Evolutionary conservation across 768 basidiomycete species (phyloP).

Genomic region (Daedaleopsis sinensis): DNA sequence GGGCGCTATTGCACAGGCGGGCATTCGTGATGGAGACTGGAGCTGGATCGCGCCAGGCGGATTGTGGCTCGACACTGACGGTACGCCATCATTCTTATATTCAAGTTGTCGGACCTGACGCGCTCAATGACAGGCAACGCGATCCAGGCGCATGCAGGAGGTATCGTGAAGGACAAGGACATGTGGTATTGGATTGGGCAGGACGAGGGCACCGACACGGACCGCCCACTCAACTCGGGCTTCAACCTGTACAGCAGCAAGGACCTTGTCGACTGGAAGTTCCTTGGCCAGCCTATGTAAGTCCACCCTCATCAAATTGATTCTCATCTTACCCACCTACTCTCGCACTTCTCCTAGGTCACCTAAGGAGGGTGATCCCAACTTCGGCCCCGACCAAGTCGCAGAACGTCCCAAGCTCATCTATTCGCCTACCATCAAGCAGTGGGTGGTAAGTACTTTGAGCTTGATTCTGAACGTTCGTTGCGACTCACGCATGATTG

Average conservation of each 20-base stretch:
- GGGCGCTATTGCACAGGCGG: background rate
- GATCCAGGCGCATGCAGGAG: background rate
- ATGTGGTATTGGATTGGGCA: background rate
- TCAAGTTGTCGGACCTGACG: background rate
- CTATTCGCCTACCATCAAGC: background rate
- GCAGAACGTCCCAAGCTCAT: background rate
- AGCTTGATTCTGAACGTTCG: background rate
- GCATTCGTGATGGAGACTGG: background rate
- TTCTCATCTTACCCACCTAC: background rate
- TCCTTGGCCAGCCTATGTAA: background rate
- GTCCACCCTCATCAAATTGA: background rate
- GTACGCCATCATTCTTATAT: background rate
- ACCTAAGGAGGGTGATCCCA: background rate
- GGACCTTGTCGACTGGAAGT: background rate
- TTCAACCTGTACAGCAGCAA: background rate
- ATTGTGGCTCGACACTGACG: background rate
- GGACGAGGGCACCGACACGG: background rate
- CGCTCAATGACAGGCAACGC: background rate
- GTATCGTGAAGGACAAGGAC: background rate
- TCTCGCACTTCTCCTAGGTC: background rate
- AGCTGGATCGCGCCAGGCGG: background rate
- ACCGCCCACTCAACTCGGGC: background rate
- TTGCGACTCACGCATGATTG: background rate
- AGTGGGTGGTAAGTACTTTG: background rate
- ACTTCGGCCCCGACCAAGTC: background rate